Evolutionary conservation across 345 rosid genomes (phyloP), one percentile per base, ranked within the genome.

Genomic region (Arabidopsis arenosa): DNA sequence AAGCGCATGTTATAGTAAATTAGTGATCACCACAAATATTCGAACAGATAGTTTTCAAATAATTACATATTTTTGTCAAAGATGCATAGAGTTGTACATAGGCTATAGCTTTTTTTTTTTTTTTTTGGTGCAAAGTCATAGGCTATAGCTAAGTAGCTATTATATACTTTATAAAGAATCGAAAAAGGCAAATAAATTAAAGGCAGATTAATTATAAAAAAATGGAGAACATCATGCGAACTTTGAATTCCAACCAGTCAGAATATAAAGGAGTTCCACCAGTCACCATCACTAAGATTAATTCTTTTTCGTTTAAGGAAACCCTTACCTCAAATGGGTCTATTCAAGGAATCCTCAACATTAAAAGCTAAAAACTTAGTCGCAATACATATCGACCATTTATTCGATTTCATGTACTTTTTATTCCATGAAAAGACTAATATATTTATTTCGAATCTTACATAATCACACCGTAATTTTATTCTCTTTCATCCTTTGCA

Each of bases 261-360:
- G 49, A 76, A 53, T 13, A 43, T 62, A 60, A 52, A 37, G 40
- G 14, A 41, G 41, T 21, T 21, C 28, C 2, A 60, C 14, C 26
- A 23, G 70, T 78, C 78, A 66, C 63, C 51, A 78, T 72, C 69
- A 70, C 66, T 63, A 45, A 39, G 54, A 45, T 48, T 47, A 48
- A 12, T 67, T 28, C 55, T 78, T 72, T 78, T 66, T 66, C 64
- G 9, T 18, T 73, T 78, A 73, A 73, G 81, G 81, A 67, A 78
- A 66, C 78, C 58, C 14, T 52, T 66, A 44, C 81, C 74, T 32
- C 32, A 78, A 66, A 52, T 78, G 73, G 73, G 52, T 58, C 73
- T 52, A 32, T 61, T 37, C 49, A 26, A 78, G 58, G 81, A 66
- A 51, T 62, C 68, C 11, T 58, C 63, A 64, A 64, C 30, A 28